Conservation (phyloP, 1,139 yeast species). For the Lizanozyma gosingica region DNA sequence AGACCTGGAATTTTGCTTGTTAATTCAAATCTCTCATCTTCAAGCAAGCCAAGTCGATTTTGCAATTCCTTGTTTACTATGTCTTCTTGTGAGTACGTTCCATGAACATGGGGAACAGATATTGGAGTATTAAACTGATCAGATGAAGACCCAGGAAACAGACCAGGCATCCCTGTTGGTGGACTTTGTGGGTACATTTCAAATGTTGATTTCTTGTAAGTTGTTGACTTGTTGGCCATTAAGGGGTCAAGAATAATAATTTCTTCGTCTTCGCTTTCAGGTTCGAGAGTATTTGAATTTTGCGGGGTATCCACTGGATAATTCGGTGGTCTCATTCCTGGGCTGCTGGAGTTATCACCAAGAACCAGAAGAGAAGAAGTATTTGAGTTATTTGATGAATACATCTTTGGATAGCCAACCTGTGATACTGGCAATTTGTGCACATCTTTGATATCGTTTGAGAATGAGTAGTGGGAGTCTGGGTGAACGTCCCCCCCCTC, state of each 20-base stretch:
- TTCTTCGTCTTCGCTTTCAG: conserved; percentile 12
- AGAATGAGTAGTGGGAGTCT: too few relatives aligned
- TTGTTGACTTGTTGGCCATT: conserved; percentile 12
- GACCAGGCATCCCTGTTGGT: conserved; percentile 22
- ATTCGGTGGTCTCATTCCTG: not conserved
- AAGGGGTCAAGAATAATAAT: conserved; percentile 14
- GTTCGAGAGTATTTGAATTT: too few relatives aligned
- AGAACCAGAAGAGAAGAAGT: not conserved
- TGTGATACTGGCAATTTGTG: too few relatives aligned
- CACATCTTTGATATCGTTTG: too few relatives aligned
- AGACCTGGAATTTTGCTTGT: not conserved
- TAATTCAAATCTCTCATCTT: conserved; percentile 1
- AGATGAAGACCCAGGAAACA: conserved; percentile 14
- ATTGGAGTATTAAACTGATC: conserved; percentile 2
- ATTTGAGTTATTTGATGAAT: not conserved
- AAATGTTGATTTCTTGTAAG: conserved; percentile 14
- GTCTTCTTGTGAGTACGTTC: conserved; percentile 3
- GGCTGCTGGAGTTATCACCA: not conserved
- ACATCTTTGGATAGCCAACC: not conserved
- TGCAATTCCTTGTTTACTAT: conserved; percentile 1
- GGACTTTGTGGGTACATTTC: conserved; percentile 2
- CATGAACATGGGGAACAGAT: conserved; percentile 1
- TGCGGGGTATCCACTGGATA: too few relatives aligned
- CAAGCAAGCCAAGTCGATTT: conserved; percentile 1
- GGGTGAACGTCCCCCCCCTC: not conserved